Evolutionary conservation across 1,284 basidiomycete genomes (phyloP), one percentile per base, ranked within the genome.

Genomic region (Earliella scabrosa): DNA sequence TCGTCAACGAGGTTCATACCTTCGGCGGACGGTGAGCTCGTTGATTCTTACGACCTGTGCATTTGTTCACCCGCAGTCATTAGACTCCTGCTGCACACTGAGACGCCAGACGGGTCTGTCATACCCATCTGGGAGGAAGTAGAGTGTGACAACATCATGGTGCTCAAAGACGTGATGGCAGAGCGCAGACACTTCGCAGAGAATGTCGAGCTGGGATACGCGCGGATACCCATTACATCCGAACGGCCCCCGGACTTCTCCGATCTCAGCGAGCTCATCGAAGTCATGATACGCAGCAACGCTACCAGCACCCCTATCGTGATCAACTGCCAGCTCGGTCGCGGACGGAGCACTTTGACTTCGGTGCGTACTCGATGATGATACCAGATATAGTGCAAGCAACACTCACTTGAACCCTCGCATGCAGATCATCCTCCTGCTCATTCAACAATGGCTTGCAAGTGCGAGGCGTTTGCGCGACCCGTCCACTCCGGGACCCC

Each of bases 91-190:
- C 79, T 99, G 24, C 97, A 99, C 67, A 91, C 92, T 1, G 97
- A 99, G 75, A 88, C 89, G 0, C 71, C 85, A 0, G 93, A 96
- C 64, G 96, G 97, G 2, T 83, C 90, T 3, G 92, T 99, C 11
- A 86, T 97, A 8, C 97, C 97, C 0, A 79, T 98, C 2, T 99
- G 97, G 97, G 97, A 98, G 73, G 92, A 95, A 64, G 92, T 93
- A 2, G 80, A 84, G 45, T 73, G 83, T n/a, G 75, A 82, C 6
- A 84, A 95, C 63, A 90, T 99, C 10, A 84, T 87, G 35, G 93
- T 95, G 0, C 79, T 98, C 36, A 91, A 93, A 65, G 94, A 97
- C 54, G 85, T 98, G 54, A 98, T 99, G 96, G 82, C 83, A 32
- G 72, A 79, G 4, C 79, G 81, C 36, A 78, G 75, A 26, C 72